A percentile compares a stretch with the other conserved stretches of the same genome.
Conservation (phyloP, 257 asterid species). For the Solanum tarijense region DNA sequence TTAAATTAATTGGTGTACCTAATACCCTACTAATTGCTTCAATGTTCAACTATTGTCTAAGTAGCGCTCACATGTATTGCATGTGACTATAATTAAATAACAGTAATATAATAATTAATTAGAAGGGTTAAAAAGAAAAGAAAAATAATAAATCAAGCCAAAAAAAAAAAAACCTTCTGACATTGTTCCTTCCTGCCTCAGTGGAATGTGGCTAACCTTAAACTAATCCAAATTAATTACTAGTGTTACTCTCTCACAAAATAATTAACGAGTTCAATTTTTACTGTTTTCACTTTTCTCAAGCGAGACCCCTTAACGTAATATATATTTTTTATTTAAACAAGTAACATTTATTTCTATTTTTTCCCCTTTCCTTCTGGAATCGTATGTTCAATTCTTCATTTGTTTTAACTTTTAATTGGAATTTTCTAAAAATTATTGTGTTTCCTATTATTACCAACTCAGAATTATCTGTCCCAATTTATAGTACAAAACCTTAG, state of each 20-base stretch:
- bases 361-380: not conserved
- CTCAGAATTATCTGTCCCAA: not conserved
- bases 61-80: not conserved
- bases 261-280: not conserved
- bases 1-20: not conserved
- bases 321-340: not conserved
- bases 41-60: not conserved
- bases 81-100: not conserved
- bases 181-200: not conserved
- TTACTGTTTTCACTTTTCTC: not conserved
- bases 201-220: not conserved
- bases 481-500: too few species aligned
- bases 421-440: not conserved
- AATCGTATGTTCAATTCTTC: not conserved
- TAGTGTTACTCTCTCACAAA: not conserved
- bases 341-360: not conserved
- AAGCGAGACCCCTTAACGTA: not conserved
- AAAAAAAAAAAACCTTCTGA: not conserved
- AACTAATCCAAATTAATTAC: not conserved
- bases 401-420: not conserved
- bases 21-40: not conserved
- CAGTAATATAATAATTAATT: not conserved
- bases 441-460: not conserved
- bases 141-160: not conserved
- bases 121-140: not conserved